Evolutionary conservation across 176 grass and related monocot species (phyloP).

Genomic region (Juncus inflexus): DNA sequence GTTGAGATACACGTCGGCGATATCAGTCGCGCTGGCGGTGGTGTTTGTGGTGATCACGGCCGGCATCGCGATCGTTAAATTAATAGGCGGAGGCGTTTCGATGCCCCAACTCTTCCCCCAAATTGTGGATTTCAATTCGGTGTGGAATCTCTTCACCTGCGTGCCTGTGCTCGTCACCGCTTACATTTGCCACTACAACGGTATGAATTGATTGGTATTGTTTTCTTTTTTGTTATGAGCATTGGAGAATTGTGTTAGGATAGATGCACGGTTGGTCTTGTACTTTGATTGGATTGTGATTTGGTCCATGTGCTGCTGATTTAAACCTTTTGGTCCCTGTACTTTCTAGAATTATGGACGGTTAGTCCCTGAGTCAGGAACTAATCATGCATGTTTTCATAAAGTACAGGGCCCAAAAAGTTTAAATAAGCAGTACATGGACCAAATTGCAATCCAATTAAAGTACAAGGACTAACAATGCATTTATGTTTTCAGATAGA

Average conservation of each 20-base stretch:
- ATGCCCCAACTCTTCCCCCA: conserved; percentile 91
- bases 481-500: no score
- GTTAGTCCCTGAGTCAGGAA: no score
- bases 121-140: conserved; percentile 61
- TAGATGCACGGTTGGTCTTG: no score
- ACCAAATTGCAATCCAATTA: no score
- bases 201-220: conserved; percentile 35
- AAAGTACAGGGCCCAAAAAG: no score
- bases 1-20: conserved; percentile 74
- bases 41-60: conserved; percentile 87
- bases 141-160: conserved; percentile 94
- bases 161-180: conserved; percentile 91
- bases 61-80: conserved; percentile 84
- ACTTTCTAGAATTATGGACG: no score
- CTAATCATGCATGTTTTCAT: no score
- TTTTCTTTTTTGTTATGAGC: not conserved
- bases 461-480: no score
- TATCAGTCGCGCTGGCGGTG: conserved; percentile 85
- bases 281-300: no score
- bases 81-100: conserved; percentile 57
- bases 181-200: conserved; percentile 92
- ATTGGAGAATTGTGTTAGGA: not conserved
- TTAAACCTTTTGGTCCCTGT: no score
- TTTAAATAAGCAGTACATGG: no score
- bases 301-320: no score